These are phyloP conservation scores for Pythium coloratum DNA, from an alignment of 352 stramenopile species.

Conservation along the genomic window DNA sequence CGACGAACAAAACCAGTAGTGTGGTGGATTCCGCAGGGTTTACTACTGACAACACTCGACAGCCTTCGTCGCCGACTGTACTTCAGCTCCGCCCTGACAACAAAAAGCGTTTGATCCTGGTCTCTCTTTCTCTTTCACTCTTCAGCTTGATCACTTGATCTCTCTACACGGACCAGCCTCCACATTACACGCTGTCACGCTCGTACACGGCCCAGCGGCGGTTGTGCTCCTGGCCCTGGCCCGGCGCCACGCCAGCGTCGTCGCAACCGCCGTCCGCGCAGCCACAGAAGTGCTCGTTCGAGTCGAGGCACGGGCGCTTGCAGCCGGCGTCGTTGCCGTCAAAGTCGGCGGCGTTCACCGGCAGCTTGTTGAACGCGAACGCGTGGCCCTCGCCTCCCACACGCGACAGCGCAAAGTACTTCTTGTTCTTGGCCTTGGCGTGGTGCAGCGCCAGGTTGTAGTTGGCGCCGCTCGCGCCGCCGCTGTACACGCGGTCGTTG, in stretches of 20 bases:
- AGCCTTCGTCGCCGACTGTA: too few species aligned
- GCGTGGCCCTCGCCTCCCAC: conserved; percentile 80
- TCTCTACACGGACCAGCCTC: not conserved
- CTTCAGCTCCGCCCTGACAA: not conserved
- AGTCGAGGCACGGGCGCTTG: conserved; percentile 75
- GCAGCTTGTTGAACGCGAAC: conserved; percentile 90
- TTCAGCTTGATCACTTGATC: not conserved
- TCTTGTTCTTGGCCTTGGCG: conserved; percentile 79
- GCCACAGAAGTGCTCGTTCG: conserved; percentile 73
- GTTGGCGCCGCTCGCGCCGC: conserved; percentile 86
- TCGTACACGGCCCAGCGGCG: conserved; percentile 90
- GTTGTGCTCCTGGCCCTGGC: conserved; percentile 86
- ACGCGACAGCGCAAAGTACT: conserved; percentile 87
- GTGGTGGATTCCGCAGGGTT: too few species aligned
- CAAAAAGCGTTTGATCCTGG: conserved; percentile 1
- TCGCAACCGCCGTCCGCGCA: conserved; percentile 82
- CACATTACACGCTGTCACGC: conserved; percentile 38
- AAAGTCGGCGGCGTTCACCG: conserved; percentile 57
- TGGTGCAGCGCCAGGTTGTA: conserved; percentile 89
- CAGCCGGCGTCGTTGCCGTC: conserved; percentile 84
- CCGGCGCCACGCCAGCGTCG: conserved; percentile 62
- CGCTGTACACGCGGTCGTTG: conserved; percentile 87
- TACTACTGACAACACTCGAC: too few species aligned
- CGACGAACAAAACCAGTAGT: too few species aligned
- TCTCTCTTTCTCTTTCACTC: not conserved